Evolutionary conservation across 129 eudicot species (phyloP), one percentile per base, ranked within the genome.

Genomic region (Ambrosia artemisiifolia): DNA sequence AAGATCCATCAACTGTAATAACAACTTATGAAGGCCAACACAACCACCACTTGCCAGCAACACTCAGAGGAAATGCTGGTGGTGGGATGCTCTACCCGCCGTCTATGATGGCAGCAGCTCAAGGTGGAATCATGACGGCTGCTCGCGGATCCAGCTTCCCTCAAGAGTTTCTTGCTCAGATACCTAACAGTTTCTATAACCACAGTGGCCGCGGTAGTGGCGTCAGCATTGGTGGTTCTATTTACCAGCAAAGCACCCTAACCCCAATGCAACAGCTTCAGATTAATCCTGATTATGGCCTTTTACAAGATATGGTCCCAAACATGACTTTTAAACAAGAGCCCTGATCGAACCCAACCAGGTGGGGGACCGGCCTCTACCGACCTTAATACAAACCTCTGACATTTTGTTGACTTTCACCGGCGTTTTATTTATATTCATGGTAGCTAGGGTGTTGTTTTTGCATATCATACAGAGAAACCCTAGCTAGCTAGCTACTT

Each of bases 21-120:
- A 90, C 99, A 1, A 94, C 99, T 1, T 94, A 94, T 5, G 97
- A 94, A 78, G 99, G 97, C 3, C 86, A 88, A 65, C 99, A 94
- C 85, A 94, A 90, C 93, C 99, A 94, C 72, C 94, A 81, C 70
- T 64, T 85, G 5, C 99, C 97, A 0, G 80, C 91, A 0, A 90
- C 91, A 30, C 88, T 88, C 2, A 82, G 96, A 59, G 97, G 97
- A 47, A 80, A 78, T 44, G 84, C 81, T 3, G 89, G 89, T 0
- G 87, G 87, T 57, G 92, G 90, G 74, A 70, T 80, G 59, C 17
- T 85, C 77, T 82, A 87, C 16, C 75, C 81, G 6, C 87, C 78
- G 7, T 69, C 87, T 61, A 79, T 86, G 82, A 65, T 72, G 55
- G 57, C 76, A 2, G 75, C 85, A 28, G 28, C 28, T 24, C 81